Conservation (phyloP, 768 basidiomycete species). For the Artomyces pyxidatus region DNA sequence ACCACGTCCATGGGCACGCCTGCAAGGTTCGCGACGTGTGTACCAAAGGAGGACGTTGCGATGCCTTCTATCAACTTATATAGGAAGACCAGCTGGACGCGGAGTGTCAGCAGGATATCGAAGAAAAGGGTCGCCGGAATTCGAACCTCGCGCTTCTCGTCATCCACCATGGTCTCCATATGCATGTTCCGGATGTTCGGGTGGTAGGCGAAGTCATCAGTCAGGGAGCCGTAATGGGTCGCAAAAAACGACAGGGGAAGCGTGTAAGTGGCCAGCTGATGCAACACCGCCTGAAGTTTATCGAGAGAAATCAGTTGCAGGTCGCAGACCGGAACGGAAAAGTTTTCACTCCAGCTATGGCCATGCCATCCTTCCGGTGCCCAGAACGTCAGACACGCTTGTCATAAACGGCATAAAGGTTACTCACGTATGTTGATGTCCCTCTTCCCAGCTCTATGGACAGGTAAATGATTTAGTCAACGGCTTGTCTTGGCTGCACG, state of each 20-base stretch:
- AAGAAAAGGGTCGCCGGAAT: not conserved
- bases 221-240: slow-evolving; percentile 94
- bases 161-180: slow-evolving; percentile 92
- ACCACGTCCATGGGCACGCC: slow-evolving; percentile 85
- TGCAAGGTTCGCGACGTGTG: slow-evolving; percentile 91
- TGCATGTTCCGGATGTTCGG: slow-evolving; percentile 92
- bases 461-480: not conserved
- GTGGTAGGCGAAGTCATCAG: slow-evolving; percentile 89
- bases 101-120: not conserved
- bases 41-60: slow-evolving; percentile 86
- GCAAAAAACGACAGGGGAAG: slow-evolving; percentile 93
- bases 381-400: too few species aligned
- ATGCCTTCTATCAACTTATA: slow-evolving; percentile 89
- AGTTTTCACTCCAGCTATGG: slow-evolving; percentile 74
- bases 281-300: slow-evolving; percentile 67
- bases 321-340: not conserved
- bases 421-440: slow-evolving; percentile 81
- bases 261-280: slow-evolving; percentile 90
- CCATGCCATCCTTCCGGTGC: slow-evolving; percentile 99
- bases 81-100: slow-evolving; percentile 73
- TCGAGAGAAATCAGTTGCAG: not conserved
- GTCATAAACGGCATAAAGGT: too few species aligned
- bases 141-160: slow-evolving; percentile 78
- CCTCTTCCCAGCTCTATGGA: slow-evolving; percentile 85
- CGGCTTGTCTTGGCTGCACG: not conserved